phyloP scores from a whole-genome alignment of 2,329 filamentous ascomycete species.

The Fusarium sp. region DNA sequence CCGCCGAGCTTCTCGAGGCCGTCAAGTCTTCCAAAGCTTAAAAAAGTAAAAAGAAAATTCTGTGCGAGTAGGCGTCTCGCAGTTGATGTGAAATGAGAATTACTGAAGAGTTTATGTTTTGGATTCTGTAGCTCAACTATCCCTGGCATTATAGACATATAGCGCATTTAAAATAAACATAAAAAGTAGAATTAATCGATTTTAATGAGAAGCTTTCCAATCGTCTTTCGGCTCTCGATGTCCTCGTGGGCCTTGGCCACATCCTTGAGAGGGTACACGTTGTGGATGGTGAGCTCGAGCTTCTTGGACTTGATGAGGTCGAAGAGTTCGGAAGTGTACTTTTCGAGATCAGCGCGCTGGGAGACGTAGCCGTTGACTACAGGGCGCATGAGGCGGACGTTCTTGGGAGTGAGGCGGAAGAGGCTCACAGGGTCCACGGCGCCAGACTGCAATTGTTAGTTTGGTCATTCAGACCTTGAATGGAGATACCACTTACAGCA shows the following conservation, averaged over 20 bases:
- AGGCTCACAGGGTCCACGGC: constrained; percentile 75
- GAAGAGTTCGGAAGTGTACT: constrained; percentile 78
- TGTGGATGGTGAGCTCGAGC: constrained; percentile 78
- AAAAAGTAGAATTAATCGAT: constrained; percentile 56
- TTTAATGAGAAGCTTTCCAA: constrained; percentile 83
- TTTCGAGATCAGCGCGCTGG: constrained; percentile 76
- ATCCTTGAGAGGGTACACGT: constrained; percentile 80
- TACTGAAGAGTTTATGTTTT: constrained; percentile 33
- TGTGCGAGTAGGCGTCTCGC: constrained; percentile 33
- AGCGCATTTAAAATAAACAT: constrained; percentile 35
- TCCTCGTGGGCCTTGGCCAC: constrained; percentile 78
- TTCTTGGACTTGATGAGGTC: constrained; percentile 75
- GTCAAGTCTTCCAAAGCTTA: constrained; percentile 58
- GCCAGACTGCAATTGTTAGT: constrained; percentile 62
- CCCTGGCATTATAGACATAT: constrained; percentile 40
- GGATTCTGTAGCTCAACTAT: constrained; percentile 33
- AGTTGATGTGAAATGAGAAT: constrained; percentile 18
- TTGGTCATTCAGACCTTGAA: neutral
- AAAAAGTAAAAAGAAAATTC: constrained; percentile 17
- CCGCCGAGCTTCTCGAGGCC: constrained; percentile 78
- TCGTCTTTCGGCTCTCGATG: constrained; percentile 83
- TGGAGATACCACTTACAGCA: constrained; percentile 62
- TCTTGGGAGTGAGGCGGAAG: constrained; percentile 74
- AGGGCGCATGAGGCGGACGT: constrained; percentile 80
- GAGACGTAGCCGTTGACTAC: constrained; percentile 76